A percentile compares a stretch with the other conserved stretches of the same genome.
Conservation (phyloP, 2,329 filamentous ascomycete genomes). For the Fusarium cicatricum region DNA sequence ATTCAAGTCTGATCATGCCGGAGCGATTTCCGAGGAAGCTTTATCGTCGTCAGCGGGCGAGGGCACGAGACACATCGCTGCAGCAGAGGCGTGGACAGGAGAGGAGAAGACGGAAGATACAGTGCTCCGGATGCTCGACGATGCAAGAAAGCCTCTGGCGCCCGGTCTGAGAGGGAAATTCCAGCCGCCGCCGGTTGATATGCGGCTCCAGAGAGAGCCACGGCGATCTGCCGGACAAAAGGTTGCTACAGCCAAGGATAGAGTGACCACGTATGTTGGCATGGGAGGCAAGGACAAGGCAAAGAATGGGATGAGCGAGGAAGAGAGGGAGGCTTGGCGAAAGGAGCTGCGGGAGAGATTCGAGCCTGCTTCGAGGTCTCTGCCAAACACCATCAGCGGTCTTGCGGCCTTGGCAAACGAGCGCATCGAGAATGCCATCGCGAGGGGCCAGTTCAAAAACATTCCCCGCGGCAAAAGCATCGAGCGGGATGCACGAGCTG, state of each 20-base stretch:
- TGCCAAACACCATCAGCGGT: conserved; percentile 81
- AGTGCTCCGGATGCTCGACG: conserved; percentile 84
- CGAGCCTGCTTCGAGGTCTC: conserved; percentile 71
- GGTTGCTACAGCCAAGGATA: conserved; percentile 64
- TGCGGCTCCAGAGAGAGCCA: conserved; percentile 56
- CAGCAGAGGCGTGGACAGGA: conserved; percentile 79
- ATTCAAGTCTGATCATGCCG: conserved; percentile 60
- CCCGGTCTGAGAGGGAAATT: conserved; percentile 57
- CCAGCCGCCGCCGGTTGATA: conserved; percentile 59
- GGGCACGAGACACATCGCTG: conserved; percentile 73
- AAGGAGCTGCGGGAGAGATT: conserved; percentile 85
- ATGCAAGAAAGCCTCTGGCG: conserved; percentile 75
- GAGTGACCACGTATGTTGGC: conserved; percentile 60
- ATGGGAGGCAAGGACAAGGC: conserved; percentile 58
- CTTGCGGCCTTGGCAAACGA: conserved; percentile 88
- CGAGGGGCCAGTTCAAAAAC: conserved; percentile 85
- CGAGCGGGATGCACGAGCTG: conserved; percentile 82
- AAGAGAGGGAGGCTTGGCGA: conserved; percentile 76
- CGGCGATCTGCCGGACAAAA: conserved; percentile 55
- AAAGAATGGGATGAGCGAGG: conserved; percentile 66
- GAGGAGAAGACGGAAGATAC: conserved; percentile 77
- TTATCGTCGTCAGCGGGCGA: conserved; percentile 67
- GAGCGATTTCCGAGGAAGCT: conserved; percentile 58
- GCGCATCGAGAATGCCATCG: conserved; percentile 91
- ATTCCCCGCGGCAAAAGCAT: conserved; percentile 81